Evolutionary conservation across 352 stramenopile genomes (phyloP).

Genomic region (Globisporangium sylvaticum): DNA sequence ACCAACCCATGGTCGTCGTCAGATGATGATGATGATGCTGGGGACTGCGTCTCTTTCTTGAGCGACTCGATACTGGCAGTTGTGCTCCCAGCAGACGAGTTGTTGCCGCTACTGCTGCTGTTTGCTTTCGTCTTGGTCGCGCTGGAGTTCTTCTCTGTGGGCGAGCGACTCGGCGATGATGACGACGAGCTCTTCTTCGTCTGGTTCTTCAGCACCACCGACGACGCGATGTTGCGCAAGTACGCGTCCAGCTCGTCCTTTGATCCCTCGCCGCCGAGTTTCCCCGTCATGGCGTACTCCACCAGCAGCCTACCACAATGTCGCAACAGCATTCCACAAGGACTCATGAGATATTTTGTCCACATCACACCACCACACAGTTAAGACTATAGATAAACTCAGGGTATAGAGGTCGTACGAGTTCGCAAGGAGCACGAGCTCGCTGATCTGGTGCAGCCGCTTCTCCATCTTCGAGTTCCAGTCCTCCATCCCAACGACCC

Average conservation of each 20-base stretch:
- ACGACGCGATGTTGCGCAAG: slow-evolving; percentile 54
- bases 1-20: neutral
- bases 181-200: slow-evolving; percentile 4
- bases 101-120: neutral
- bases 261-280: slow-evolving; percentile 45
- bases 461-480: slow-evolving; percentile 89
- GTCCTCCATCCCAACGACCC: slow-evolving; percentile 77
- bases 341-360: neutral
- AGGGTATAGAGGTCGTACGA: slow-evolving; percentile 18
- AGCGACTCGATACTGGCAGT: slow-evolving; percentile 7
- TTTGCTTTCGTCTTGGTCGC: neutral
- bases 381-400: neutral
- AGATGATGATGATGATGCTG: neutral
- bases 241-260: slow-evolving; percentile 65
- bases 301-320: slow-evolving; percentile 37
- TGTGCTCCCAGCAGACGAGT: neutral
- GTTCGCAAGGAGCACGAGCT: slow-evolving; percentile 79
- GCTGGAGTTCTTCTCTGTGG: neutral
- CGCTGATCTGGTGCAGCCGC: slow-evolving; percentile 68
- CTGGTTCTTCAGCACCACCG: slow-evolving; percentile 59
- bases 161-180: slow-evolving; percentile 16
- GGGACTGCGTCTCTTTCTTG: neutral
- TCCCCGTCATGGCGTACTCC: slow-evolving; percentile 67
- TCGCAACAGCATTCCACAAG: neutral
- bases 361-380: neutral